Percentiles rank a stretch among this genome's conserved stretches.
These are phyloP conservation scores for Babesia divergens DNA, from an alignment of 169 alveolate genomes.

Conservation along the genomic window DNA sequence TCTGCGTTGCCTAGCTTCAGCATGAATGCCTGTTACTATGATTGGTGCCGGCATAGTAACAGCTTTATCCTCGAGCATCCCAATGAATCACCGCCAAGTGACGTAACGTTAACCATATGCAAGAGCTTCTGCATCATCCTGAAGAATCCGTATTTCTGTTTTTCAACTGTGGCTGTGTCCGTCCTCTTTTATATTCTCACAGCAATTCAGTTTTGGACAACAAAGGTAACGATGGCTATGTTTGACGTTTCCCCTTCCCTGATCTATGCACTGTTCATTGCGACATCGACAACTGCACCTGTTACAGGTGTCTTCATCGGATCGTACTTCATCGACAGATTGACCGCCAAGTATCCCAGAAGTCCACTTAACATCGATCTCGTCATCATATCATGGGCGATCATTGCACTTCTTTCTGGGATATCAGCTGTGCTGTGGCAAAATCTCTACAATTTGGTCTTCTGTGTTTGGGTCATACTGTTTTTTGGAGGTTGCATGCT, in stretches of 20 bases:
- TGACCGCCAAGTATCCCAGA: slow-evolving; percentile 74
- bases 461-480: slow-evolving; percentile 30
- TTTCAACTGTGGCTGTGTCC: slow-evolving; percentile 66
- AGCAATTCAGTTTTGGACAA: slow-evolving; percentile 88
- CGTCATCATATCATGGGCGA: slow-evolving; percentile 32
- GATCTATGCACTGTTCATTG: slow-evolving; percentile 69
- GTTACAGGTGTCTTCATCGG: slow-evolving; percentile 83
- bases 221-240: slow-evolving; percentile 70
- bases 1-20: neutral
- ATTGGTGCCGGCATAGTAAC: slow-evolving; percentile 7
- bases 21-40: slow-evolving; percentile 5
- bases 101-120: slow-evolving; percentile 49
- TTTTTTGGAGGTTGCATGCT: slow-evolving; percentile 54
- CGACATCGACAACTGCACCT: slow-evolving; percentile 83
- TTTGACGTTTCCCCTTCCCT: slow-evolving; percentile 63
- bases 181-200: slow-evolving; percentile 81
- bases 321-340: slow-evolving; percentile 77
- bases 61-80: neutral
- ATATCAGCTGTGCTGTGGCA: neutral
- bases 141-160: slow-evolving; percentile 70
- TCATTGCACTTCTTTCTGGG: slow-evolving; percentile 14
- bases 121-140: slow-evolving; percentile 62
- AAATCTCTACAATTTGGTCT: slow-evolving; percentile 5
- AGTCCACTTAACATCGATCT: slow-evolving; percentile 20
- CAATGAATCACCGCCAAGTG: neutral